phyloP scores from a whole-genome alignment of 2,329 filamentous ascomycete genomes.

The Diaporthe sp. region DNA sequence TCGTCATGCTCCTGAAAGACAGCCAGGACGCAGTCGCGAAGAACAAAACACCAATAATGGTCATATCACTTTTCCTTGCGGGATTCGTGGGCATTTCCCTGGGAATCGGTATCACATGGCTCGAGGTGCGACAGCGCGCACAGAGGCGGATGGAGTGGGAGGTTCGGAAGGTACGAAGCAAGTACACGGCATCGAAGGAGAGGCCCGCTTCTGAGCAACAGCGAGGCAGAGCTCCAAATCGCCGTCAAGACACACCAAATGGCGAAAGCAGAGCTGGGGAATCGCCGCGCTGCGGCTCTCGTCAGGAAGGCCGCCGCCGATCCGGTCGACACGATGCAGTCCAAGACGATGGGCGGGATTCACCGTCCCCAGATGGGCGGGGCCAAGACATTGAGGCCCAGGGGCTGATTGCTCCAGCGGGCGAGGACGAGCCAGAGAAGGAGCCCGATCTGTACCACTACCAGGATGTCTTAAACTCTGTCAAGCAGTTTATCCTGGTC shows the following conservation, averaged over 20 bases:
- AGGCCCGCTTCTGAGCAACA: neutral
- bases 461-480: neutral
- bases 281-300: too few relatives aligned
- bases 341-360: neutral
- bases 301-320: neutral
- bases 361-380: neutral
- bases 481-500: neutral
- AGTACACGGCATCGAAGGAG: neutral
- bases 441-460: neutral
- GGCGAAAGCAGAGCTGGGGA: neutral
- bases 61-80: neutral
- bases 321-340: neutral
- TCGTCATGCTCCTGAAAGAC: neutral
- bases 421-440: neutral
- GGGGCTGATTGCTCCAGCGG: neutral
- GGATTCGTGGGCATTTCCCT: neutral
- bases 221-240: neutral
- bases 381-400: neutral
- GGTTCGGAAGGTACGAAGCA: neutral
- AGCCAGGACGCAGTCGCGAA: neutral
- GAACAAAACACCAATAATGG: neutral
- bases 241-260: neutral
- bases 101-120: neutral
- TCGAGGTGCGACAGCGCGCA: neutral
- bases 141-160: conserved; percentile 3